A percentile compares a stretch with the other conserved stretches of the same genome.
Evolutionary conservation across 768 basidiomycete genomes (phyloP).

Genomic region (Dacryopinax spathularia): DNA sequence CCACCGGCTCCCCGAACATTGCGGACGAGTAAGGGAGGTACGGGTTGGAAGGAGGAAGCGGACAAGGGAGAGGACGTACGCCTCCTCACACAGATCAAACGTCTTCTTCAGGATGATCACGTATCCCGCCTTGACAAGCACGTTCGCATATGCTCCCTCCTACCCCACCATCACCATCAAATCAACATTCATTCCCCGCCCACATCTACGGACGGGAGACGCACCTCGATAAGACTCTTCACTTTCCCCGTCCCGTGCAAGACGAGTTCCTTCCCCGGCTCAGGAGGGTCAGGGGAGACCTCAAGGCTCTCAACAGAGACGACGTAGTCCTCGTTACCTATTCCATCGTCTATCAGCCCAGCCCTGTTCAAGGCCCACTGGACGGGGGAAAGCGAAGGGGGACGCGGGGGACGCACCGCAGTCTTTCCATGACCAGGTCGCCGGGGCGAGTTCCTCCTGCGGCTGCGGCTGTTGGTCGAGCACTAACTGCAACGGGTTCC

Average conservation of each 20-base stretch:
- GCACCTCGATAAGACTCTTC: slow-evolving; percentile 48
- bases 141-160: slow-evolving; percentile 1
- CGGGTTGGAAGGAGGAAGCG: too few species aligned
- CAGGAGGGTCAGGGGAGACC: slow-evolving; percentile 75
- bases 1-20: too few species aligned
- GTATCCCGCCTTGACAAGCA: slow-evolving; percentile 3
- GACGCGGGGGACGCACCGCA: slow-evolving; percentile 16
- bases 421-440: slow-evolving; percentile 19
- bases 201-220: slow-evolving; percentile 7
- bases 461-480: background rate
- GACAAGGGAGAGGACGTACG: slow-evolving; percentile 26
- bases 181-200: background rate
- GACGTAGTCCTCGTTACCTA: slow-evolving; percentile 8
- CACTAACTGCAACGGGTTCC: background rate
- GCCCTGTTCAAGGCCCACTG: background rate
- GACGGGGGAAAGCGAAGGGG: too few species aligned
- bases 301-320: slow-evolving; percentile 56
- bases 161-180: slow-evolving; percentile 1
- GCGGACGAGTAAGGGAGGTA: too few species aligned
- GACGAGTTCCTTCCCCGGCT: slow-evolving; percentile 73
- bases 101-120: slow-evolving; percentile 3
- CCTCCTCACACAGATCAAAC: background rate
- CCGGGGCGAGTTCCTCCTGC: slow-evolving; percentile 14
- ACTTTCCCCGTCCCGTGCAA: slow-evolving; percentile 59
- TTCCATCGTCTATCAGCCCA: background rate